Evolutionary conservation across 1,139 yeast species (phyloP).

Genomic region (Sugiyamaella japonica): DNA sequence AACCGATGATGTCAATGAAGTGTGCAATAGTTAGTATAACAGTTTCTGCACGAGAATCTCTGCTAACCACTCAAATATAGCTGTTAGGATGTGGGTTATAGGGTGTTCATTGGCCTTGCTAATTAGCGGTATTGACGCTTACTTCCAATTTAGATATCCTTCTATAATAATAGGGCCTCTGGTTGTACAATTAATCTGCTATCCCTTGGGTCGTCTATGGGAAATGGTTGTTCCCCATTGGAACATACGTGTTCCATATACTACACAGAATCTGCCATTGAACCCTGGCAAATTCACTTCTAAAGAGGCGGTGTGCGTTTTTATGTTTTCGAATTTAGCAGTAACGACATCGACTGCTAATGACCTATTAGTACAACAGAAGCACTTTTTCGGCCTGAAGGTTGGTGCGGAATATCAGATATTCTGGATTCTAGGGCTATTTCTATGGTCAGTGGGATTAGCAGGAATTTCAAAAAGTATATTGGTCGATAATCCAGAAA

Average conservation of each 20-base stretch:
- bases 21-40: slow-evolving; percentile 17
- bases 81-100: slow-evolving; percentile 49
- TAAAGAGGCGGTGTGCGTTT: slow-evolving; percentile 66
- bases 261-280: slow-evolving; percentile 41
- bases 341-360: slow-evolving; percentile 46
- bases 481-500: slow-evolving; percentile 52
- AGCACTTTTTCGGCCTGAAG: slow-evolving; percentile 35
- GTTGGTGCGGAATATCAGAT: slow-evolving; percentile 40
- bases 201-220: slow-evolving; percentile 26
- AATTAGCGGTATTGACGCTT: slow-evolving; percentile 55
- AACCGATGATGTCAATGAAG: slow-evolving; percentile 14
- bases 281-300: slow-evolving; percentile 65
- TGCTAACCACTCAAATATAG: not conserved
- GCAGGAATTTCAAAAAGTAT: slow-evolving; percentile 50
- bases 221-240: slow-evolving; percentile 48
- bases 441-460: slow-evolving; percentile 55
- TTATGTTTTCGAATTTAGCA: slow-evolving; percentile 47
- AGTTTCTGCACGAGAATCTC: not conserved
- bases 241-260: slow-evolving; percentile 46
- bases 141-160: slow-evolving; percentile 56
- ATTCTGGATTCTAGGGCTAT: slow-evolving; percentile 54
- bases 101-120: slow-evolving; percentile 28
- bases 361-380: slow-evolving; percentile 37
- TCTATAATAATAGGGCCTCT: slow-evolving; percentile 48
- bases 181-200: slow-evolving; percentile 45